Percentiles rank a stretch among this genome's conserved stretches.
Conservation (phyloP, 1,284 basidiomycete species). For the Tausonia pullulans region DNA sequence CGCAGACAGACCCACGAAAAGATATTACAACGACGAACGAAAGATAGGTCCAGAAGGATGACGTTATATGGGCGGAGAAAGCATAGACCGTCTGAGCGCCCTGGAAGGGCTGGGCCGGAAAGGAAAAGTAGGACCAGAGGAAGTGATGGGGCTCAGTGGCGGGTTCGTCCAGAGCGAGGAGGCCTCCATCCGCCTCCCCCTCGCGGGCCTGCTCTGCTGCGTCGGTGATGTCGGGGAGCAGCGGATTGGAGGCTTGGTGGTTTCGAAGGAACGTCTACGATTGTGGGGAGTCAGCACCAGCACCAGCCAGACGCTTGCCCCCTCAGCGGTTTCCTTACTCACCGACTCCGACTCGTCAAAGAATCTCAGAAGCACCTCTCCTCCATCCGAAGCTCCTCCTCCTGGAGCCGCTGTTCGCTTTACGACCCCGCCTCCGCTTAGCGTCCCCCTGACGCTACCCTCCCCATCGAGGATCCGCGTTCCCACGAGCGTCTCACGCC, state of each 20-base stretch:
- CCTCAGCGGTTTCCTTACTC: background rate
- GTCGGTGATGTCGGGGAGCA: too few relatives aligned
- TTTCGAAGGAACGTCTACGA: too few relatives aligned
- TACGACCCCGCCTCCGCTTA: background rate
- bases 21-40: too few relatives aligned
- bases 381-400: background rate
- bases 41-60: too few relatives aligned
- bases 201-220: too few relatives aligned
- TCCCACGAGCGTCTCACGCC: background rate
- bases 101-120: background rate
- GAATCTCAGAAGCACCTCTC: background rate
- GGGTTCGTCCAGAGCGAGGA: background rate
- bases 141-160: background rate
- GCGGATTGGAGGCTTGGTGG: too few relatives aligned
- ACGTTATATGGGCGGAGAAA: too few relatives aligned
- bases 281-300: too few relatives aligned
- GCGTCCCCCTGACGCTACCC: background rate
- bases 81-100: background rate
- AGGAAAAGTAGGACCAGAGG: slow-evolving; percentile 2
- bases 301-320: too few relatives aligned
- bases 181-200: background rate
- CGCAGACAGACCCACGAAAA: too few relatives aligned
- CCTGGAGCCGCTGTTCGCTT: background rate
- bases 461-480: background rate
- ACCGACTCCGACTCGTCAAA: slow-evolving; percentile 1